Evolutionary conservation across 1,284 basidiomycete genomes (phyloP).

Genomic region (Austroboletus niveus): DNA sequence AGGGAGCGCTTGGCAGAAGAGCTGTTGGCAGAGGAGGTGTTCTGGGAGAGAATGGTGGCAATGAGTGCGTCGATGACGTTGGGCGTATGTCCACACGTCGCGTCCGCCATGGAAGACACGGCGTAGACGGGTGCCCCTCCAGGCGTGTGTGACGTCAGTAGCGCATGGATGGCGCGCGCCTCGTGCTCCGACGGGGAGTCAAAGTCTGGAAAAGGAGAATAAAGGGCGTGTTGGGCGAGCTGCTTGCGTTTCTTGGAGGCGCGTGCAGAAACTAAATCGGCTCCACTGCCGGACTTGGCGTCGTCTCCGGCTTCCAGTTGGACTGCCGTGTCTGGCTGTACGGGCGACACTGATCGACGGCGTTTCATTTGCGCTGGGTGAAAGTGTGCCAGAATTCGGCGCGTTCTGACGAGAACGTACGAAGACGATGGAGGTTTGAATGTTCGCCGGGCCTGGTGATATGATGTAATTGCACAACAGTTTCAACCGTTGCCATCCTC

Average conservation of each 20-base stretch:
- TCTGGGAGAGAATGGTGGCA: constrained; percentile 72
- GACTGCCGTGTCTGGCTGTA: background rate
- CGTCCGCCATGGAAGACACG: constrained; percentile 18
- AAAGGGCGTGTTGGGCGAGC: constrained; percentile 40
- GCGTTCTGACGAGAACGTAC: too few species aligned
- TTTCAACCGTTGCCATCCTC: too few species aligned
- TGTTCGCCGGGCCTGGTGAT: too few species aligned
- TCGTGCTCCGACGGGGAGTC: constrained; percentile 50
- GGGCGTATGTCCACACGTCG: constrained; percentile 55
- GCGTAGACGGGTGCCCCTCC: constrained; percentile 25
- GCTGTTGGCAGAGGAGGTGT: constrained; percentile 65
- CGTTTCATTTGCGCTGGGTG: constrained; percentile 13
- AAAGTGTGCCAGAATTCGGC: background rate
- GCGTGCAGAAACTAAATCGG: constrained; percentile 1
- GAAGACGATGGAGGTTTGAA: too few species aligned
- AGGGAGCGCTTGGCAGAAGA: constrained; percentile 61
- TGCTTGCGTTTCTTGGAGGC: constrained; percentile 52
- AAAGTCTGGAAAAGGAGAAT: constrained; percentile 57
- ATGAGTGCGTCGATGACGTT: constrained; percentile 73
- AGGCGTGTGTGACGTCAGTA: constrained; percentile 39
- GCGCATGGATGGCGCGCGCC: constrained; percentile 44
- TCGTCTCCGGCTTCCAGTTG: background rate
- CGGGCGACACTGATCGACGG: constrained; percentile 10
- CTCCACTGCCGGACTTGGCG: too few species aligned
- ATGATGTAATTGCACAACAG: too few species aligned